Conservation (phyloP, 805 yeast genomes). For the Torulaspora microellipsoides region DNA sequence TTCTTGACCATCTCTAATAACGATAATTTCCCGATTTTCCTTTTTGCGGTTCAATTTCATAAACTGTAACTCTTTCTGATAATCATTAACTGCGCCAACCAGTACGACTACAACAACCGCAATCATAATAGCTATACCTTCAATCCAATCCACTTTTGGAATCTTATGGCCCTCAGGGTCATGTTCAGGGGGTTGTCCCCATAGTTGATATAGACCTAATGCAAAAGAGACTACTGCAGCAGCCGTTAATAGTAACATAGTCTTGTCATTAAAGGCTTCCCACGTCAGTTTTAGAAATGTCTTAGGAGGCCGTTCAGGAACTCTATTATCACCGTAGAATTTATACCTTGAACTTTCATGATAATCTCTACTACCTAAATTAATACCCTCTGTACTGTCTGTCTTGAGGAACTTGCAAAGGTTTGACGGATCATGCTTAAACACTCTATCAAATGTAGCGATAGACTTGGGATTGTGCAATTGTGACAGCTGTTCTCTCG, state of each 20-base stretch:
- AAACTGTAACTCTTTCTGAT: conserved; percentile 92
- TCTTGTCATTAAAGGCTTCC: conserved; percentile 88
- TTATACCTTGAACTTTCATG: conserved; percentile 12
- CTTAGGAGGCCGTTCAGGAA: conserved; percentile 71
- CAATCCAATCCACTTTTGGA: conserved; percentile 96
- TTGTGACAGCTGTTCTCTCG: conserved; percentile 21
- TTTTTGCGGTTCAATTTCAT: conserved; percentile 82
- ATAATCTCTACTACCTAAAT: conserved; percentile 9
- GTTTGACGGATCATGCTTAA: conserved; percentile 20
- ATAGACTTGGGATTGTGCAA: conserved; percentile 35
- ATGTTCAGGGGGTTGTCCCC: conserved; percentile 72
- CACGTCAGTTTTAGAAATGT: conserved; percentile 63
- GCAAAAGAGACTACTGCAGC: conserved; percentile 91
- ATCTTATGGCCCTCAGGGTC: conserved; percentile 72
- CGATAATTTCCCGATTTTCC: conserved; percentile 76
- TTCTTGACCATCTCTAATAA: conserved; percentile 68
- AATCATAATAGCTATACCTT: conserved; percentile 93
- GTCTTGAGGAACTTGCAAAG: conserved; percentile 24
- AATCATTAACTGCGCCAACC: conserved; percentile 95
- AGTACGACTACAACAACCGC: conserved; percentile 87
- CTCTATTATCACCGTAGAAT: conserved; percentile 62
- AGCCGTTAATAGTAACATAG: conserved; percentile 70
- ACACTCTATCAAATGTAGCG: conserved; percentile 20
- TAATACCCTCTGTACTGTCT: conserved; percentile 22
- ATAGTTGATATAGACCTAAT: conserved; percentile 85